Evolutionary conservation across 2,329 filamentous ascomycete genomes (phyloP), one percentile per base, ranked within the genome.

Genomic region (Alternaria infectoria): DNA sequence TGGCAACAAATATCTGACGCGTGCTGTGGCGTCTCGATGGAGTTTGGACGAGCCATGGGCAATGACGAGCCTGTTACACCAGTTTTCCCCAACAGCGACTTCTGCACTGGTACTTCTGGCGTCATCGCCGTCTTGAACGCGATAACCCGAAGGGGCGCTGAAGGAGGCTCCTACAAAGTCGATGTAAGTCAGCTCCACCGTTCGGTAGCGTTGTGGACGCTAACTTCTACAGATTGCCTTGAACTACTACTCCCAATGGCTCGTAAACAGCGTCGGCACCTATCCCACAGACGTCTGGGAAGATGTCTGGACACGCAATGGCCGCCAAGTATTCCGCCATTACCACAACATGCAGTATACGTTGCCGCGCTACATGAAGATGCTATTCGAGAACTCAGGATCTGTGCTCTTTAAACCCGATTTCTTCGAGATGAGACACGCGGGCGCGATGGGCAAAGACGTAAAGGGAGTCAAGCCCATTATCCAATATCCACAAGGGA

Each of bases 1-100:
- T 87, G 85, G 85, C 85, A 87, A 73, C 84, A 86, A 69, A 86
- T 87, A 58, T 81, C 79, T 28, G 84, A 87, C 69, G 81, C 83
- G 4, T 74, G 70, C 57, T 72, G 69, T 57, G 84, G 85, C 26
- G 80, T 86, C 0, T 85, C 83, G 0, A 76, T 80, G 58, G 81
- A 77, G 26, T 86, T 82, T 65, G 84, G 83, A 0, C 70, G 79
- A 32, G 83, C 83, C 0, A 86, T 83, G 81, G 82, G 83, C 0
- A 73, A 80, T 32, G 77, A 82, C 44, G 82, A 83, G 61, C 71
- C 82, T 1, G 81, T 84, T 0, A 84, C 82, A 3, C 81, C 82
- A 0, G 69, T 83, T 4, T 82, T 83, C 49, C 82, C 81, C 0
- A 84, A 83, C 55, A 79, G 77, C 3, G 82, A 84, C 54, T 83